Evolutionary conservation across 768 basidiomycete species (phyloP), one percentile per base, ranked within the genome.

Genomic region (Auricularia auricula-judae): DNA sequence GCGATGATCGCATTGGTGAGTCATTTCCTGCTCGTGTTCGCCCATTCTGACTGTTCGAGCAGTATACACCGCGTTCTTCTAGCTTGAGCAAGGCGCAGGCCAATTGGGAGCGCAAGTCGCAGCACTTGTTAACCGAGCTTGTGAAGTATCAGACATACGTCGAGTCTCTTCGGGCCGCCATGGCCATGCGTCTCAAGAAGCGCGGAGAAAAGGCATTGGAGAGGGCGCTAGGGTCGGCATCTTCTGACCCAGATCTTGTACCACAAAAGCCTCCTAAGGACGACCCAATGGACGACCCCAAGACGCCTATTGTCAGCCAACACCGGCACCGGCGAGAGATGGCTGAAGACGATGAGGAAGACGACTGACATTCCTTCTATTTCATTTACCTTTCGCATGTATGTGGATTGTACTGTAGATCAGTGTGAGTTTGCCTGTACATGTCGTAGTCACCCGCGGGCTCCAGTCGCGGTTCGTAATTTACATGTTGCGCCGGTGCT

Each of bases 131-230:
- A 63, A 84, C 89, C 8, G 96, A 99, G 77, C 91, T 93, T 51
- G 91, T 93, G 72, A 98, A 98, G 74, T 98, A 98, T 74, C 87
- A 92, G 63, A 89, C 90, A 16, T 99, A 99, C 73, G 88, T 96
- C 64, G 93, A 96, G 67, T 91, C 93, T 4, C 81, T 99, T 36
- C 84, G 88, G 72, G 76, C 79, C 3, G 95, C 89, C 43, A 95
- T 94, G 87, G 78, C 80, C 8, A 80, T 96, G 53, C 86, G 94
- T 39, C 77, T 96, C 68, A 92, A 91, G 76, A 92, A 88, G 74
- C 84, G 93, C 63, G 95, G 95, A 36, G 92, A 98, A 76, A 94
- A 91, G 76, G 85, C 82, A 36, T 73, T 89, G 59, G 87, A 89
- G 71, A 77, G 77, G 59, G 85, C 86, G 3, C 72, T 87, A 62